phyloP scores from a whole-genome alignment of 768 basidiomycete genomes.

The Leccinellum albellum region DNA sequence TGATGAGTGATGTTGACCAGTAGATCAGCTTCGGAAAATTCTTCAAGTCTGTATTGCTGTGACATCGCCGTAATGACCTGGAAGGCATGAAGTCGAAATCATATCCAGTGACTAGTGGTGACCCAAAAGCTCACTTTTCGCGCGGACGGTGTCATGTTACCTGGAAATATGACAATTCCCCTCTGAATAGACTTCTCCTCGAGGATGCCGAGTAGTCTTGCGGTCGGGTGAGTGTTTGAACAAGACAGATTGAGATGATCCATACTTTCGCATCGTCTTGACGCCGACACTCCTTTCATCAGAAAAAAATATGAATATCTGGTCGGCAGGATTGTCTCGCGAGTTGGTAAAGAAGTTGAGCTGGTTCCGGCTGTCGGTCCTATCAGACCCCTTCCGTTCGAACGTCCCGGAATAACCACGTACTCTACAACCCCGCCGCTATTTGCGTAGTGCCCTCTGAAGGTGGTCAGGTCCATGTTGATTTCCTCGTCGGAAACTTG shows the following conservation, averaged over 20 bases:
- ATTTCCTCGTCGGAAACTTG: constrained; percentile 94
- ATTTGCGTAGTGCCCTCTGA: constrained; percentile 70
- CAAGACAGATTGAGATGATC: neutral
- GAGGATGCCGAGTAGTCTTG: constrained; percentile 80
- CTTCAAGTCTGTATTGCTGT: constrained; percentile 82
- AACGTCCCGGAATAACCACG: constrained; percentile 31
- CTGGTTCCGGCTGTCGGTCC: constrained; percentile 63
- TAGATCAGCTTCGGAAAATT: constrained; percentile 94
- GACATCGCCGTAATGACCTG: constrained; percentile 94
- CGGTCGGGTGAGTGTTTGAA: constrained; percentile 8
- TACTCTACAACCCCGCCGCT: constrained; percentile 81
- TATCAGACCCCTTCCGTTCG: constrained; percentile 8
- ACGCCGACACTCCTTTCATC: constrained; percentile 94
- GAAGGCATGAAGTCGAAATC: constrained; percentile 1
- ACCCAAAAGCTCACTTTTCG: constrained; percentile 62
- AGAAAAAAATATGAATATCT: constrained; percentile 94
- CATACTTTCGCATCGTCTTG: constrained; percentile 96
- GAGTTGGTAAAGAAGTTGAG: constrained; percentile 90
- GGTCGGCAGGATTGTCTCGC: constrained; percentile 59
- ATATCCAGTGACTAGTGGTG: neutral
- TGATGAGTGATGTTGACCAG: constrained; percentile 98
- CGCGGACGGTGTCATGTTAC: constrained; percentile 95
- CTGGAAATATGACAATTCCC: constrained; percentile 94
- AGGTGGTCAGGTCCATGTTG: constrained; percentile 77
- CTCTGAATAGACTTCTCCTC: constrained; percentile 88